Conservation (phyloP, 2,329 filamentous ascomycete species). For the Madurella fahalii region DNA sequence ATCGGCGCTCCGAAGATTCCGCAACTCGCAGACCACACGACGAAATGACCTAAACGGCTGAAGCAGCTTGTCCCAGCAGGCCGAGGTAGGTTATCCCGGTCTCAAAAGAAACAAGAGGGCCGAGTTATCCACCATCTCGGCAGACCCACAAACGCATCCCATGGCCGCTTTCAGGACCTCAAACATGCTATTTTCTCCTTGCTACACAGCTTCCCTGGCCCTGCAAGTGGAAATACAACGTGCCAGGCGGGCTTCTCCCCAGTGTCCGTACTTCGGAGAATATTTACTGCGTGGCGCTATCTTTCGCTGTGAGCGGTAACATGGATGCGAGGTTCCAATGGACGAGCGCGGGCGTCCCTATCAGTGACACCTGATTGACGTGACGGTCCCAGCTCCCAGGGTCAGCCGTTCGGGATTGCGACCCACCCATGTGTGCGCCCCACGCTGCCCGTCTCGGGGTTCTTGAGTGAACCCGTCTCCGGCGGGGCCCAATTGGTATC, state of each 20-base stretch:
- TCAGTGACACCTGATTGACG: neutral
- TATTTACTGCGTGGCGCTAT: too few species aligned
- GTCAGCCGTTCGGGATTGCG: neutral
- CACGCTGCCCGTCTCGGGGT: neutral
- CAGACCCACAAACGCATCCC: neutral
- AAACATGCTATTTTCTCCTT: neutral
- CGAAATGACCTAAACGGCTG: too few species aligned
- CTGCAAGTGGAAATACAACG: neutral
- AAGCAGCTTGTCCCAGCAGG: too few species aligned
- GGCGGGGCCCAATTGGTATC: neutral
- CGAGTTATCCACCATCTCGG: neutral
- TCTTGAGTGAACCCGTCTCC: neutral
- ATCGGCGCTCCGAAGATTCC: too few species aligned
- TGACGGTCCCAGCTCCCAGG: slow-evolving; percentile 4
- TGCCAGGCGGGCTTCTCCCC: neutral
- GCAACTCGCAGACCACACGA: too few species aligned
- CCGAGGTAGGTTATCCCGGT: too few species aligned
- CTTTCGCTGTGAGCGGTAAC: too few species aligned
- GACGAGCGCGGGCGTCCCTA: neutral
- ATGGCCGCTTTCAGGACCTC: neutral
- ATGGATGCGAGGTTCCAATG: neutral
- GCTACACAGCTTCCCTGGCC: neutral
- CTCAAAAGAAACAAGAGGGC: too few species aligned
- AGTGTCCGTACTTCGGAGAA: too few species aligned
- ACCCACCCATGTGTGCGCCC: neutral